Evolutionary conservation across 768 basidiomycete genomes (phyloP).

Genomic region (Rhizopogon salebrosus): DNA sequence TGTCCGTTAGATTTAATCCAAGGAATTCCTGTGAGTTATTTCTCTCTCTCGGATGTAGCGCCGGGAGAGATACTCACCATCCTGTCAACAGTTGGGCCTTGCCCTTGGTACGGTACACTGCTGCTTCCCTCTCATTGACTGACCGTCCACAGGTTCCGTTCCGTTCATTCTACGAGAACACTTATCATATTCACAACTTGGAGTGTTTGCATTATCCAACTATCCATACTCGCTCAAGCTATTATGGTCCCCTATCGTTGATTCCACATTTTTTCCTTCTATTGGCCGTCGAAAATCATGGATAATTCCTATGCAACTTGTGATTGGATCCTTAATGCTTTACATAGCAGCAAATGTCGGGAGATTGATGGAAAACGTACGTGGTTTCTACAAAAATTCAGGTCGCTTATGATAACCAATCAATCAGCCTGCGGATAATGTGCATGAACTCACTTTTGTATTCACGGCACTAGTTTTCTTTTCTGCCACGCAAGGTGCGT

Average conservation of each 20-base stretch:
- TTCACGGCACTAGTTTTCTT: conserved; percentile 91
- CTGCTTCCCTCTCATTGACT: conserved; percentile 4
- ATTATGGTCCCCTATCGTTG: conserved; percentile 96
- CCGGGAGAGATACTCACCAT: neutral
- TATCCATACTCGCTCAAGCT: conserved; percentile 97
- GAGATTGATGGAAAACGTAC: conserved; percentile 72
- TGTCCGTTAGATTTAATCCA: conserved; percentile 62
- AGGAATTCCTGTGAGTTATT: conserved; percentile 75
- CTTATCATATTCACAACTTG: conserved; percentile 95
- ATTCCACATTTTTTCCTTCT: conserved; percentile 76
- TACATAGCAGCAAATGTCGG: conserved; percentile 73
- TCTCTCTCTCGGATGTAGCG: conserved; percentile 4
- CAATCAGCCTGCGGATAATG: conserved; percentile 72
- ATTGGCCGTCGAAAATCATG: conserved; percentile 96
- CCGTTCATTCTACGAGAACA: conserved; percentile 95
- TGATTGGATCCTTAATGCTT: conserved; percentile 81
- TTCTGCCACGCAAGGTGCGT: conserved; percentile 91
- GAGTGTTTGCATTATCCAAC: conserved; percentile 85
- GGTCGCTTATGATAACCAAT: neutral
- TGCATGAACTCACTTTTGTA: conserved; percentile 70
- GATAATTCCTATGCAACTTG: conserved; percentile 96
- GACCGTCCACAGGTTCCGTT: conserved; percentile 64
- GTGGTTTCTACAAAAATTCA: conserved; percentile 11
- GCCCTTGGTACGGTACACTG: conserved; percentile 60
- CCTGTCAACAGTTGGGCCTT: conserved; percentile 61